Evolutionary conservation across 768 basidiomycete genomes (phyloP).

Genomic region (Trametes coccinea): DNA sequence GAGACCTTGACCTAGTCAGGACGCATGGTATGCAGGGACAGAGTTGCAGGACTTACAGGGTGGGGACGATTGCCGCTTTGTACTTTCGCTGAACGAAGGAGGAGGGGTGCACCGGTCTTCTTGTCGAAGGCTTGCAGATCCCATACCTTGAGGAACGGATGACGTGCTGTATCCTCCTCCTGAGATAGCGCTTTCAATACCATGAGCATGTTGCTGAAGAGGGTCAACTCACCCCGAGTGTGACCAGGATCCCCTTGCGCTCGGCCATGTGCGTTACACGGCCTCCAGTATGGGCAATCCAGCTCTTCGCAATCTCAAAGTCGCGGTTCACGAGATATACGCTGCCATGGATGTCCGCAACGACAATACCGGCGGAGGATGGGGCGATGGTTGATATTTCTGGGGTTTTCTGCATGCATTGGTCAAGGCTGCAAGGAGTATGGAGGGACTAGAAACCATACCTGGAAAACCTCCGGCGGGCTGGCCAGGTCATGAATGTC

Average conservation of each 20-base stretch:
- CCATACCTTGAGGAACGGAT: conserved; percentile 86
- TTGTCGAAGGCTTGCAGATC: conserved; percentile 73
- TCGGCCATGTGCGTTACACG: conserved; percentile 88
- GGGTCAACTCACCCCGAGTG: conserved; percentile 70
- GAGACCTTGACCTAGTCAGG: conserved; percentile 52
- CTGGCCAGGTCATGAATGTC: conserved; percentile 76
- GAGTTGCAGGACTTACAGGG: conserved; percentile 49
- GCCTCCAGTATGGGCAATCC: conserved; percentile 79
- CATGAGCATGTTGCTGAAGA: neutral
- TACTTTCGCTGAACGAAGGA: conserved; percentile 75
- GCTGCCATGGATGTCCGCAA: conserved; percentile 86
- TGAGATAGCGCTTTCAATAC: conserved; percentile 29
- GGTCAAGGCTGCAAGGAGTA: conserved; percentile 11
- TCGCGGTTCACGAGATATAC: conserved; percentile 74
- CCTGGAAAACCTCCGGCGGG: conserved; percentile 79
- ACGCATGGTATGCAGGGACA: neutral
- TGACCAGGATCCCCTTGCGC: conserved; percentile 77
- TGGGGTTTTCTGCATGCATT: conserved; percentile 47
- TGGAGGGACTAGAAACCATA: conserved; percentile 29
- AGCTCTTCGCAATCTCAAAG: conserved; percentile 69
- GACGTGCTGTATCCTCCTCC: conserved; percentile 73
- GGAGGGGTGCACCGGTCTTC: conserved; percentile 57
- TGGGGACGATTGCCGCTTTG: conserved; percentile 77
- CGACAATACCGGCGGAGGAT: conserved; percentile 66
- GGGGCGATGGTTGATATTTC: conserved; percentile 74